Percentiles rank a stretch among this genome's conserved stretches.
These are phyloP conservation scores for Capronia coronata DNA, from an alignment of 2,329 filamentous ascomycete species.

Conservation along the genomic window DNA sequence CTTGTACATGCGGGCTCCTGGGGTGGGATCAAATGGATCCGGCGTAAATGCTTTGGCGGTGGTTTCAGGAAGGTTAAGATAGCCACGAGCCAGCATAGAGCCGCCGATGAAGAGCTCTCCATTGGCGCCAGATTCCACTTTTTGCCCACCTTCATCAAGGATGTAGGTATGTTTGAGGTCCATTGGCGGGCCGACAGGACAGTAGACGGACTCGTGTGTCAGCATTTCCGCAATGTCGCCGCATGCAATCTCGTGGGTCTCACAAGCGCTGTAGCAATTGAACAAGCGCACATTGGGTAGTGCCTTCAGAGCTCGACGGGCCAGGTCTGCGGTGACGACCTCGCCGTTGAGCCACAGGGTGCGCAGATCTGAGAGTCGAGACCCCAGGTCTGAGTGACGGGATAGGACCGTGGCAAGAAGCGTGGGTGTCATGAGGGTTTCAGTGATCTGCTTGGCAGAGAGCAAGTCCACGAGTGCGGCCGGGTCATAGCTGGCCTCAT, in stretches of 20 bases:
- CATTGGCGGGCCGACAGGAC: conserved; percentile 65
- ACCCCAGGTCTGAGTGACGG: conserved; percentile 59
- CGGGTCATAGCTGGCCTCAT: conserved; percentile 71
- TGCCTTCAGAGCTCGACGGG: conserved; percentile 59
- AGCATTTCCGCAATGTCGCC: conserved; percentile 66
- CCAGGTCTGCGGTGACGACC: conserved; percentile 72
- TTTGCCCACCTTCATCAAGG: conserved; percentile 61
- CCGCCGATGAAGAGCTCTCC: conserved; percentile 74
- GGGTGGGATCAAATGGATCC: conserved; percentile 56
- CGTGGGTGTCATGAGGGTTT: conserved; percentile 78
- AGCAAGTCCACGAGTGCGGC: conserved; percentile 66
- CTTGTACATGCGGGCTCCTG: conserved; percentile 64
- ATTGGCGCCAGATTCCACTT: conserved; percentile 54
- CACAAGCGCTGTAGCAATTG: conserved; percentile 76
- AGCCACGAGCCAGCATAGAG: conserved; percentile 65
- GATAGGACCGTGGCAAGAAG: conserved; percentile 67
- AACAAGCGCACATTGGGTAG: conserved; percentile 64
- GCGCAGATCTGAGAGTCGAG: conserved; percentile 58
- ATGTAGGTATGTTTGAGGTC: conserved; percentile 65
- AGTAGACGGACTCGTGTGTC: conserved; percentile 58
- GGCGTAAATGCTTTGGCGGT: conserved; percentile 65
- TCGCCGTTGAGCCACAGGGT: conserved; percentile 77
- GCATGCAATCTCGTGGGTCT: conserved; percentile 73
- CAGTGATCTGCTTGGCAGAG: conserved; percentile 59
- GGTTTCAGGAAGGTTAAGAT: conserved; percentile 71